Conservation (phyloP, 2,329 filamentous ascomycete species). For the Fusarium sp. region DNA sequence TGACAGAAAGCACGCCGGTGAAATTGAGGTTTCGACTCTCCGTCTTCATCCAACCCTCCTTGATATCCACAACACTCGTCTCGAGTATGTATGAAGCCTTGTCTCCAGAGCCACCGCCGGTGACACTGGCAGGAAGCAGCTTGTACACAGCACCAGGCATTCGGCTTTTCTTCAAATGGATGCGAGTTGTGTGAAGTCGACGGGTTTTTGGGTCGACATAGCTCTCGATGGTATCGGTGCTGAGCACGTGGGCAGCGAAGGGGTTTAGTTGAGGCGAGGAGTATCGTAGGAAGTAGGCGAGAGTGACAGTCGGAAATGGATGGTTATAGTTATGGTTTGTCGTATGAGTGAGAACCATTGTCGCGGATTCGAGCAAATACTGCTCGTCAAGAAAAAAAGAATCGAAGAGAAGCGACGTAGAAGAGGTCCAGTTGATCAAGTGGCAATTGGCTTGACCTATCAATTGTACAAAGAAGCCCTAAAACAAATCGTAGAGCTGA, state of each 20-base stretch:
- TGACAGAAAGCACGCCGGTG: conserved; percentile 80
- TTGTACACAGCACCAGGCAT: conserved; percentile 80
- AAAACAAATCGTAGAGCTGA: neutral
- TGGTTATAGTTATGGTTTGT: conserved; percentile 80
- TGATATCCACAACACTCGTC: conserved; percentile 80
- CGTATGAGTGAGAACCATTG: conserved; percentile 71
- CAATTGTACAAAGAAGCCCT: conserved; percentile 8
- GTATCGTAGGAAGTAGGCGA: conserved; percentile 91
- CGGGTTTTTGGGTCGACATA: conserved; percentile 78
- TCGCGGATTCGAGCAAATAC: conserved; percentile 42
- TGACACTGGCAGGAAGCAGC: conserved; percentile 75
- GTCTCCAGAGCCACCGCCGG: conserved; percentile 71
- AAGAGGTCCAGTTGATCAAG: conserved; percentile 32
- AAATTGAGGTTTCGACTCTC: conserved; percentile 86
- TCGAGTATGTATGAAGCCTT: conserved; percentile 85
- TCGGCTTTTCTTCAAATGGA: conserved; percentile 85
- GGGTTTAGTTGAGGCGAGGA: conserved; percentile 77
- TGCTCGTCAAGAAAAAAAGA: conserved; percentile 26
- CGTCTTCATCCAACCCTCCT: conserved; percentile 84
- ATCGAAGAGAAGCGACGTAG: conserved; percentile 1
- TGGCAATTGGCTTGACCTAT: neutral
- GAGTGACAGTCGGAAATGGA: conserved; percentile 84
- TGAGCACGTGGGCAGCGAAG: conserved; percentile 83
- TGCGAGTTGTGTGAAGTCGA: conserved; percentile 79
- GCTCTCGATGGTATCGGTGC: conserved; percentile 83